phyloP scores from a whole-genome alignment of 2,329 filamentous ascomycete genomes.

The Chaetomium strumarium region DNA sequence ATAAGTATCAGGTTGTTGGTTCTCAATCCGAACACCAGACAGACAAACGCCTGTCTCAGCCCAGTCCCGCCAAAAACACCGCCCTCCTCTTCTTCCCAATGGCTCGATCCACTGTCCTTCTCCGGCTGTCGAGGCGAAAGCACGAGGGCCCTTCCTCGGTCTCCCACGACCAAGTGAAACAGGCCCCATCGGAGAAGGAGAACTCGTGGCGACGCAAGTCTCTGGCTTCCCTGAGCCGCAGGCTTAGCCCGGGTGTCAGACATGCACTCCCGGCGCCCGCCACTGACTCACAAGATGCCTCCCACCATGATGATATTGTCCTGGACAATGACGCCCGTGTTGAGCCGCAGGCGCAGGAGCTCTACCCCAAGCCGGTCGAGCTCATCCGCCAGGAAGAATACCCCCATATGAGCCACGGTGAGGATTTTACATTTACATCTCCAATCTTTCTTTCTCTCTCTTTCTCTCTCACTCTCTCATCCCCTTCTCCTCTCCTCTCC shows the following conservation, averaged over 20 bases:
- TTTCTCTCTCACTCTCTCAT: no score
- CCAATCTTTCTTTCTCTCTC: no score
- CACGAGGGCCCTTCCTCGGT: background rate
- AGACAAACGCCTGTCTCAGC: background rate
- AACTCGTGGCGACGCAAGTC: slow-evolving; percentile 12
- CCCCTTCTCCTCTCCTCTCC: no score
- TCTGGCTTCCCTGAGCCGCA: slow-evolving; percentile 18
- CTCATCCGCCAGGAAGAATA: slow-evolving; percentile 35
- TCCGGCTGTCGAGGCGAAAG: slow-evolving; percentile 11
- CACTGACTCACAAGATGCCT: background rate
- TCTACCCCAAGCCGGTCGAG: slow-evolving; percentile 33
- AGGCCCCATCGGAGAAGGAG: background rate
- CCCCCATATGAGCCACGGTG: slow-evolving; percentile 39
- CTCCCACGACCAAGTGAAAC: background rate
- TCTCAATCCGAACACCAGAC: no score
- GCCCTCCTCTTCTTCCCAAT: background rate
- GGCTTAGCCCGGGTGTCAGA: background rate
- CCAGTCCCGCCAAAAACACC: background rate
- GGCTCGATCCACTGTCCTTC: slow-evolving; percentile 10
- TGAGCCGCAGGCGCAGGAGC: background rate
- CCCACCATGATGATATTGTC: background rate
- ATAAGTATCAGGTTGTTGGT: slow-evolving; percentile 4
- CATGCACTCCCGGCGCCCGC: background rate
- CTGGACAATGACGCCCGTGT: background rate
- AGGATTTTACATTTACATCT: background rate